These are phyloP conservation scores for Nakazawaea pomicola DNA, from an alignment of 805 yeast species.

Conservation along the genomic window DNA sequence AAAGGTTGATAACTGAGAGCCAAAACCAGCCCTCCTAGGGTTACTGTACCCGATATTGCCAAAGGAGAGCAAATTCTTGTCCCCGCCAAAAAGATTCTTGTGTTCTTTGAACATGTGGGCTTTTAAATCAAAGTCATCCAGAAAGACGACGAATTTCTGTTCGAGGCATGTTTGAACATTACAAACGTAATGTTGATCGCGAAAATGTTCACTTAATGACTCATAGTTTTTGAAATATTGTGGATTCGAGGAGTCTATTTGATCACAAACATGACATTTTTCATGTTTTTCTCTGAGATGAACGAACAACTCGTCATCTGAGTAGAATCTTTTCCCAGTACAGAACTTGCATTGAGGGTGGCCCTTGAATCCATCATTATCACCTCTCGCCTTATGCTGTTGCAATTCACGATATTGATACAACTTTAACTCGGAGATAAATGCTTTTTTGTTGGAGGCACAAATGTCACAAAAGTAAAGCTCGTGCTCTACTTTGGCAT, in stretches of 20 bases:
- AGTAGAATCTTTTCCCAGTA: conserved; percentile 67
- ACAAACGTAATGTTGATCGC: conserved; percentile 70
- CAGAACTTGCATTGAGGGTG: conserved; percentile 90
- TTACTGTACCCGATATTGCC: conserved; percentile 27
- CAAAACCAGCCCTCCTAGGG: conserved; percentile 32
- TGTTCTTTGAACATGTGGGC: conserved; percentile 88
- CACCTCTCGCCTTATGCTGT: conserved; percentile 71
- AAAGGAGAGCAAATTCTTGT: conserved; percentile 29
- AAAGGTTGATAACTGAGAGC: conserved; percentile 63
- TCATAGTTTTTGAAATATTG: conserved; percentile 78
- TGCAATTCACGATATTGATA: conserved; percentile 59
- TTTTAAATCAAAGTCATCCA: conserved; percentile 77
- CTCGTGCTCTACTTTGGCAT: conserved; percentile 60
- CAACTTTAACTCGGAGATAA: conserved; percentile 62
- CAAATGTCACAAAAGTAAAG: conserved; percentile 72
- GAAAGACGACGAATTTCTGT: conserved; percentile 86
- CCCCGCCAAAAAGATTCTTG: conserved; percentile 48
- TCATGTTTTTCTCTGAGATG: conserved; percentile 86
- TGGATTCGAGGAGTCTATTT: conserved; percentile 52
- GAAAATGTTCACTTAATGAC: conserved; percentile 70
- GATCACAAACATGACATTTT: conserved; percentile 86
- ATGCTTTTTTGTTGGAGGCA: conserved; percentile 68
- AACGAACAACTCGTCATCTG: conserved; percentile 76
- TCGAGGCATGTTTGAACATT: conserved; percentile 74
- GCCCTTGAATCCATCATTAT: conserved; percentile 73